Conservation (phyloP, 768 basidiomycete genomes). For the Podaxis rugospora region DNA sequence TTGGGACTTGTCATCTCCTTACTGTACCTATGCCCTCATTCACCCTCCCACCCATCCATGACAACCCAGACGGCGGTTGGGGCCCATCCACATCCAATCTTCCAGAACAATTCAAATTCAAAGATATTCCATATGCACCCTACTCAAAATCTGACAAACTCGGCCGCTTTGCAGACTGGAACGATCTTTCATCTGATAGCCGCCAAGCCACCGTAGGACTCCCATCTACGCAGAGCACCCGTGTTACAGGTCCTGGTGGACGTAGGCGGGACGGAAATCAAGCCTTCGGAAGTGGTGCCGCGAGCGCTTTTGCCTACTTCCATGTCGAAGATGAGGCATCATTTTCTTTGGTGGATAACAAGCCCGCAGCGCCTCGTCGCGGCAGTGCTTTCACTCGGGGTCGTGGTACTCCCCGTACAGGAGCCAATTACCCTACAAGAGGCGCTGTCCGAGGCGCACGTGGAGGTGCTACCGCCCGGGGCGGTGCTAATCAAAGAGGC, state of each 20-base stretch:
- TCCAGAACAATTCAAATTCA: conserved; percentile 93
- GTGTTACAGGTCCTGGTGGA: conserved; percentile 45
- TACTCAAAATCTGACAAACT: conserved; percentile 99
- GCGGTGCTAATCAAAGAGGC: conserved; percentile 43
- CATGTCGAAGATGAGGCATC: conserved; percentile 97
- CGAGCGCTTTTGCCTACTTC: conserved; percentile 93
- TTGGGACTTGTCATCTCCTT: conserved; percentile 15
- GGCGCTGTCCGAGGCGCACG: conserved; percentile 43
- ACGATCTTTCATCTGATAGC: conserved; percentile 65
- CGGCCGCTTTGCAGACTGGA: conserved; percentile 97
- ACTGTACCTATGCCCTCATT: conserved; percentile 65
- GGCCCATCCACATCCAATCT: conserved; percentile 79
- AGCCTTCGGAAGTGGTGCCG: conserved; percentile 86
- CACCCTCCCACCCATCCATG: conserved; percentile 80
- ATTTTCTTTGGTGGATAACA: conserved; percentile 95
- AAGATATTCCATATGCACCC: conserved; percentile 97
- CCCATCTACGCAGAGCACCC: conserved; percentile 41
- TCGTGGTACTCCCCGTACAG: conserved; percentile 44
- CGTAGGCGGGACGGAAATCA: conserved; percentile 74
- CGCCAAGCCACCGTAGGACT: conserved; percentile 52
- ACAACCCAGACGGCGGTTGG: conserved; percentile 94
- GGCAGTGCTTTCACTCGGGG: conserved; percentile 64
- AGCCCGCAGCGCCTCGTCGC: conserved; percentile 62
- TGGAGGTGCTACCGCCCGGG: conserved; percentile 40
- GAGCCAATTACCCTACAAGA: conserved; percentile 38